Evolutionary conservation across 1,284 basidiomycete genomes (phyloP).

Genomic region (Rhodotorula sp.): DNA sequence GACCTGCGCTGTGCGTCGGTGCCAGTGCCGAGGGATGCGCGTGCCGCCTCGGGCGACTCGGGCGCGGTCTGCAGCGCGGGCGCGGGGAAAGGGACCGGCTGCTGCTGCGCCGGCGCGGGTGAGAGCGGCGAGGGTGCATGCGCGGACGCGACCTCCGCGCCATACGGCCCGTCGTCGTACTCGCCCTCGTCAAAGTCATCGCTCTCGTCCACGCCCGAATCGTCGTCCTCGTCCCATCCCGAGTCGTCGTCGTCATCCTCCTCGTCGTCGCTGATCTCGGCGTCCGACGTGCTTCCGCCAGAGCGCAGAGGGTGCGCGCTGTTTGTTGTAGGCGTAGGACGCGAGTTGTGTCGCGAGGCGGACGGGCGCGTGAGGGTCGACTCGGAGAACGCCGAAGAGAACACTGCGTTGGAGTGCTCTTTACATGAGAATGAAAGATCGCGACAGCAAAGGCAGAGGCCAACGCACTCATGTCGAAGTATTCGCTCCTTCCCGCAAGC

Average conservation of each 20-base stretch:
- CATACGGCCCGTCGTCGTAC: not conserved
- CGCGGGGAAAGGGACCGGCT: not conserved
- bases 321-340: not conserved
- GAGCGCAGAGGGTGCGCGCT: not conserved
- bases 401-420: constrained; percentile 23
- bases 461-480: constrained; percentile 47
- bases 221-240: constrained; percentile 45
- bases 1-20: constrained; percentile 14
- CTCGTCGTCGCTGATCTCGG: constrained; percentile 30
- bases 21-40: not conserved
- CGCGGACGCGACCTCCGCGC: not conserved
- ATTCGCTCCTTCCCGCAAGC: constrained; percentile 51
- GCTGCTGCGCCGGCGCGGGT: not conserved
- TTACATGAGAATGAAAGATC: too few species aligned
- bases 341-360: not conserved
- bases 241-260: constrained; percentile 38
- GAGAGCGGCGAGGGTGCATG: not conserved
- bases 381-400: constrained; percentile 44
- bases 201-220: constrained; percentile 33
- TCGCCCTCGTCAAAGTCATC: constrained; percentile 8
- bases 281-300: constrained; percentile 18
- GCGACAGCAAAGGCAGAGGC: too few species aligned
- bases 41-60: not conserved
- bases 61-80: not conserved
- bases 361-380: constrained; percentile 15